Percentiles rank a stretch among this genome's conserved stretches.
These are phyloP conservation scores for Candida patagonica DNA, from an alignment of 805 yeast genomes.

Conservation along the genomic window DNA sequence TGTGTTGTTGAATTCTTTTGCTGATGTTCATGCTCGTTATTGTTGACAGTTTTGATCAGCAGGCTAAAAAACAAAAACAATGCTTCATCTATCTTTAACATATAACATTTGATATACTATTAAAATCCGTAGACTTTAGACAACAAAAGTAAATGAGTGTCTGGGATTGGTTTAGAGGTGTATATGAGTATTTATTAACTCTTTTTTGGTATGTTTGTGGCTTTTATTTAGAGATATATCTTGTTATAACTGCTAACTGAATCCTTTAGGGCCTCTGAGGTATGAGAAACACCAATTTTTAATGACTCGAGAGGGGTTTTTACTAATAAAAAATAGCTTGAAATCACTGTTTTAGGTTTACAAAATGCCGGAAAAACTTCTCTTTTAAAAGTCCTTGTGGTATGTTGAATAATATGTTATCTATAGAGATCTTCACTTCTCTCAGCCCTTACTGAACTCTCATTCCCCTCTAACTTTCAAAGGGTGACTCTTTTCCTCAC, in stretches of 20 bases:
- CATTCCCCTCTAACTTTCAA: background rate
- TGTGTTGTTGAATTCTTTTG: too few relatives aligned
- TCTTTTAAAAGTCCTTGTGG: conserved; percentile 25
- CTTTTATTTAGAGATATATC: background rate
- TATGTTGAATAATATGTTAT: conserved; percentile 10
- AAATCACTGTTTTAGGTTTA: conserved; percentile 28
- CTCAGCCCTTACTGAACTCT: too few relatives aligned
- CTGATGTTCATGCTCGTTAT: too few relatives aligned
- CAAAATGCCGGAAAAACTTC: conserved; percentile 33
- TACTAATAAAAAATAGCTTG: conserved; percentile 21
- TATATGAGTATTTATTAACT: conserved; percentile 26
- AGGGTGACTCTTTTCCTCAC: conserved; percentile 27
- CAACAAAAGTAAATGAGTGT: conserved; percentile 10
- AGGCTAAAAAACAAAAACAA: too few relatives aligned
- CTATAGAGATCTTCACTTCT: background rate
- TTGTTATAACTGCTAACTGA: background rate
- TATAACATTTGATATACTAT: too few relatives aligned
- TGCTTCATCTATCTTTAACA: too few relatives aligned
- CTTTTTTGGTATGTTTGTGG: conserved; percentile 22
- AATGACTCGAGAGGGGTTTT: background rate
- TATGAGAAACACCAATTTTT: conserved; percentile 6
- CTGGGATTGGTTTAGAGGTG: conserved; percentile 18
- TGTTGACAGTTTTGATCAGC: too few relatives aligned
- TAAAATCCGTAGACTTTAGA: too few relatives aligned
- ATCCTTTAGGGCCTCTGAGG: conserved; percentile 23